phyloP scores from a whole-genome alignment of 805 yeast species.

The Candida michaelii region DNA sequence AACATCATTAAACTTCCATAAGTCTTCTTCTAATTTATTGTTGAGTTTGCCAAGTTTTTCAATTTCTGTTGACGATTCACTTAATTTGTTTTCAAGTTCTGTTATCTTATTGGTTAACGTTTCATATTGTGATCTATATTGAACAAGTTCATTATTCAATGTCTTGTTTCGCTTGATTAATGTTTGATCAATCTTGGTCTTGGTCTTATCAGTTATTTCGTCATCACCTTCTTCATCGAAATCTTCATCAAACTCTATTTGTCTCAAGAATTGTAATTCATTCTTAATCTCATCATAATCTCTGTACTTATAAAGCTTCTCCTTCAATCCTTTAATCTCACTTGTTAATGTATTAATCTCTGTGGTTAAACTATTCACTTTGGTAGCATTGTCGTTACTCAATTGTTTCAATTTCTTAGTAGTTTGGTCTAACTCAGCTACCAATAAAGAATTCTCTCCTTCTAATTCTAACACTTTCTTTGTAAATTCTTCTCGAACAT shows the following conservation, averaged over 20 bases:
- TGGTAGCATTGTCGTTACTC: slow-evolving; percentile 27
- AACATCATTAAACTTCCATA: slow-evolving; percentile 55
- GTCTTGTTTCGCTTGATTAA: slow-evolving; percentile 70
- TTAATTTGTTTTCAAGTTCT: slow-evolving; percentile 39
- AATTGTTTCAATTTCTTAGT: slow-evolving; percentile 29
- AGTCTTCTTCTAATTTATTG: slow-evolving; percentile 69
- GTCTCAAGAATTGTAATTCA: slow-evolving; percentile 69
- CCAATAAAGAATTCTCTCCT: slow-evolving; percentile 64
- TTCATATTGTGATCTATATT: slow-evolving; percentile 58
- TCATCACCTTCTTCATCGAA: slow-evolving; percentile 36
- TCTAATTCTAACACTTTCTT: slow-evolving; percentile 56
- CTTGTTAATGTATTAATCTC: slow-evolving; percentile 48
- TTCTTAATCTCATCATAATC: slow-evolving; percentile 83
- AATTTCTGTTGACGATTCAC: slow-evolving; percentile 36
- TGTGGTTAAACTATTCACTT: slow-evolving; percentile 38
- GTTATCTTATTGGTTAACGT: slow-evolving; percentile 42
- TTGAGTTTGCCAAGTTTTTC: slow-evolving; percentile 47
- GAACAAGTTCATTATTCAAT: slow-evolving; percentile 68
- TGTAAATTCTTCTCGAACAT: slow-evolving; percentile 39
- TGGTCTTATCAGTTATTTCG: slow-evolving; percentile 24
- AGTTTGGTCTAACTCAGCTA: slow-evolving; percentile 57
- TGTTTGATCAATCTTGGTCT: slow-evolving; percentile 49
- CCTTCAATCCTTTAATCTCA: slow-evolving; percentile 53
- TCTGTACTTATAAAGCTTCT: slow-evolving; percentile 47
- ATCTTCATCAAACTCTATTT: slow-evolving; percentile 67